Conservation (phyloP, 768 basidiomycete genomes). For the Serendipita sp. region DNA sequence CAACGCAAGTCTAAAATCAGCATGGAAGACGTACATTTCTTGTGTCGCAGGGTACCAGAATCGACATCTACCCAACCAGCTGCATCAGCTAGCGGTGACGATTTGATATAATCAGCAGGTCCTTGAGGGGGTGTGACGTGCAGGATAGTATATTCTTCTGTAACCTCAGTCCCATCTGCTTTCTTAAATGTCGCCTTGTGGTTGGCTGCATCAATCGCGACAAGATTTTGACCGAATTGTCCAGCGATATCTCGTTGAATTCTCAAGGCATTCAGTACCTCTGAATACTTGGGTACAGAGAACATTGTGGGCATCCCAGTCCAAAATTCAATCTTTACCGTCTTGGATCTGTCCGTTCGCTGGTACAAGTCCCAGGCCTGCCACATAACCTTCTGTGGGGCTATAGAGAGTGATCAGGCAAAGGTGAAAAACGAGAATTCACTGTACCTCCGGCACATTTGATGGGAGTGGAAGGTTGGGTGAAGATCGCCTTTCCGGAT, state of each 20-base stretch:
- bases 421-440: background rate
- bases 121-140: constrained; percentile 92
- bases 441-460: constrained; percentile 78
- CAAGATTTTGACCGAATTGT: constrained; percentile 68
- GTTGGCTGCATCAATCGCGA: constrained; percentile 50
- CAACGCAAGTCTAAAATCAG: constrained; percentile 7
- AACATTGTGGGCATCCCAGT: constrained; percentile 95
- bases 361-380: constrained; percentile 81
- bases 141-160: constrained; percentile 64
- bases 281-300: constrained; percentile 88
- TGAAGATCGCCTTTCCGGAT: constrained; percentile 78
- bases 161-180: constrained; percentile 47
- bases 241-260: constrained; percentile 66
- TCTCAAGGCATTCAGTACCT: constrained; percentile 65
- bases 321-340: constrained; percentile 60
- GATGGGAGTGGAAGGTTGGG: constrained; percentile 80
- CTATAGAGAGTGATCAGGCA: constrained; percentile 20
- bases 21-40: constrained; percentile 44
- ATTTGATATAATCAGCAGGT: constrained; percentile 63
- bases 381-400: constrained; percentile 91
- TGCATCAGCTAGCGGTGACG: constrained; percentile 59
- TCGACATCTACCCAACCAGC: constrained; percentile 86
- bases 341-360: constrained; percentile 38
- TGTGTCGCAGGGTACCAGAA: constrained; percentile 63
- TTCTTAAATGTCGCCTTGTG: constrained; percentile 77